Conservation (phyloP, 2,329 filamentous ascomycete species). For the Fusarium foetens region DNA sequence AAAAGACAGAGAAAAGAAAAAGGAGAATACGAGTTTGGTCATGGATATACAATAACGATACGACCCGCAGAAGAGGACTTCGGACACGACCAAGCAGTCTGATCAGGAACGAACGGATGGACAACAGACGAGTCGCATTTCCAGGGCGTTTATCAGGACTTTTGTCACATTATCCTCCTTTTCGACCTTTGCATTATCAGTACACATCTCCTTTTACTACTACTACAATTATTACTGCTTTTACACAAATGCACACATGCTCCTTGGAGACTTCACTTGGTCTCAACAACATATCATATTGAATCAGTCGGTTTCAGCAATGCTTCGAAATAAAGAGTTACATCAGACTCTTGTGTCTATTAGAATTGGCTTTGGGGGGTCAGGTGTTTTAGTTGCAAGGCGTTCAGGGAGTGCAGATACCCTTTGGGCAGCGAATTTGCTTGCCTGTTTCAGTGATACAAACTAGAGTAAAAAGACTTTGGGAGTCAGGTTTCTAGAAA, state of each 20-base stretch:
- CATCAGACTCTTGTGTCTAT: background rate
- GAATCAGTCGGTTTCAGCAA: constrained; percentile 6
- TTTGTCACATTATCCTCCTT: constrained; percentile 31
- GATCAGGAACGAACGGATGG: constrained; percentile 16
- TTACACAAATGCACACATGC: constrained; percentile 25
- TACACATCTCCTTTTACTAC: constrained; percentile 40
- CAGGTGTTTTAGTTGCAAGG: constrained; percentile 15
- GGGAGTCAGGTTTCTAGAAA: background rate
- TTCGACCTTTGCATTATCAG: constrained; percentile 37
- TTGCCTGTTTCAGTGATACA: constrained; percentile 2
- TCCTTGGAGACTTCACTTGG: constrained; percentile 10
- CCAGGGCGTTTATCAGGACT: constrained; percentile 37
- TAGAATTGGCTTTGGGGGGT: background rate
- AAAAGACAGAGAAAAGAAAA: background rate
- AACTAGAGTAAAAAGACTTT: constrained; percentile 5
- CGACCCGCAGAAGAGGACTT: constrained; percentile 20
- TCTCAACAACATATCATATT: constrained; percentile 12
- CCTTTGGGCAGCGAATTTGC: background rate
- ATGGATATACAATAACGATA: constrained; percentile 20
- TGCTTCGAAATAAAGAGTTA: background rate
- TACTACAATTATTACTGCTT: constrained; percentile 41
- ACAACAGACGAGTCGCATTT: constrained; percentile 36
- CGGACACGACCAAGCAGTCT: constrained; percentile 31
- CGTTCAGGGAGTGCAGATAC: constrained; percentile 12
- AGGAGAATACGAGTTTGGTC: constrained; percentile 10